Base-by-base conservation (phyloP, 2,329 filamentous ascomycete species). In the Monosporascus sp. region DNA sequence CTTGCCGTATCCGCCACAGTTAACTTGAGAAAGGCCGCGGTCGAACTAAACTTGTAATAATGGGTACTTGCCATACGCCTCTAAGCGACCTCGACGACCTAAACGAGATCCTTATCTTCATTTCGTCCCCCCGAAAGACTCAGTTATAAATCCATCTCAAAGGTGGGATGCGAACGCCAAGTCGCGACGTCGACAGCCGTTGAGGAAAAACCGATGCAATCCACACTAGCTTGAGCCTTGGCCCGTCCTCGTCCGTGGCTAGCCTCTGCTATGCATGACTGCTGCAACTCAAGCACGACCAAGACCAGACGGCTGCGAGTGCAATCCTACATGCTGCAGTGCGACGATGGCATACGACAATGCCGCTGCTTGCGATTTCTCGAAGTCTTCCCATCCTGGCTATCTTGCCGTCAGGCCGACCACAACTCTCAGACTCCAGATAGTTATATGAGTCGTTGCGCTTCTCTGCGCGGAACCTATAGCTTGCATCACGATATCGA, bases 311-410 rank as follows among this genome's bases (percentile, higher is more conserved):
- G 51, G 51, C 41, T 48, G 49, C 49, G 49, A 48, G 51, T 50
- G 48, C 54, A 50, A 39, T 41, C 52, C 52, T 58, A 51, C 38
- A 57, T 44, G 50, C 54, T 60, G 60, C 62, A 62, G 58, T 62
- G 60, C 51, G 53, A 62, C 61, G 55, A 56, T 53, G 57, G 55
- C 57, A 63, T 63, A 54, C 56, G 55, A 61, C 62, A 54, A 60
- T 60, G 57, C 53, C 57, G 59, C 57, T 53, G 50, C 54, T 54
- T 55, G 54, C 54, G 51, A 53, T 54, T 66, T 66, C 64, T 65
- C 59, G 64, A 66, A 66, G 62, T 62, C 63, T 66, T 64, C 64
- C 63, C 50, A 49, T 61, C 62, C 51, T 39, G 57, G 62, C 49
- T 48, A 49, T 57, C 60, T 57, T 47, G 60, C 64, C 62, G 63